Evolutionary conservation across 345 rosid genomes (phyloP).

Genomic region (Turritis glabra): DNA sequence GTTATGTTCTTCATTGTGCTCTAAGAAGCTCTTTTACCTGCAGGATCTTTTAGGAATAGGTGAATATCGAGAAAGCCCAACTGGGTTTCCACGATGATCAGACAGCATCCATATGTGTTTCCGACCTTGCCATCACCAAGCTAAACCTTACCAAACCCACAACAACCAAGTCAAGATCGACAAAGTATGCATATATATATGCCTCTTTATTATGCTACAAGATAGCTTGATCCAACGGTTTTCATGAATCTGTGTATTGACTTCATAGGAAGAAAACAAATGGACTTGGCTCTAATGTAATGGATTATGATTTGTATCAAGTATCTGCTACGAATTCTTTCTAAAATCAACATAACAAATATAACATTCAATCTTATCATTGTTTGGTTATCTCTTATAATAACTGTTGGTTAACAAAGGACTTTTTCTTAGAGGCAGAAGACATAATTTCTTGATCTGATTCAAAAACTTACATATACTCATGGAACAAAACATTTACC

Average conservation of each 20-base stretch:
- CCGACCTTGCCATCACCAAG: conserved; percentile 25
- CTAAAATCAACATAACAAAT: neutral
- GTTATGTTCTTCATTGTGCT: conserved; percentile 2
- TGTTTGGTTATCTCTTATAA: neutral
- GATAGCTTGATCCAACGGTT: neutral
- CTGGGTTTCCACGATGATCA: conserved; percentile 44
- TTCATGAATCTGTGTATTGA: conserved; percentile 9
- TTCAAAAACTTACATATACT: conserved; percentile 45
- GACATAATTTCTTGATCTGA: conserved; percentile 43
- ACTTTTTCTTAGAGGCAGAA: neutral
- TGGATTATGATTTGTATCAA: neutral
- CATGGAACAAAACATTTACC: conserved; percentile 50
- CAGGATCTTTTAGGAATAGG: conserved; percentile 88
- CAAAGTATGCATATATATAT: neutral
- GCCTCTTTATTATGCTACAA: conserved; percentile 2
- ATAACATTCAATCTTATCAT: neutral
- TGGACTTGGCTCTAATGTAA: neutral
- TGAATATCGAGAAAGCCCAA: conserved; percentile 61
- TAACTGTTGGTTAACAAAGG: neutral
- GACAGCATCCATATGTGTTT: conserved; percentile 18
- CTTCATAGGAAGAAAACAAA: neutral
- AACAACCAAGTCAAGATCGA: conserved; percentile 13
- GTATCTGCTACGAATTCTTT: neutral
- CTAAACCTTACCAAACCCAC: conserved; percentile 6
- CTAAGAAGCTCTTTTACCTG: neutral